These are phyloP conservation scores for Coniophora puteana DNA, from an alignment of 1,284 basidiomycete species.

Conservation along the genomic window DNA sequence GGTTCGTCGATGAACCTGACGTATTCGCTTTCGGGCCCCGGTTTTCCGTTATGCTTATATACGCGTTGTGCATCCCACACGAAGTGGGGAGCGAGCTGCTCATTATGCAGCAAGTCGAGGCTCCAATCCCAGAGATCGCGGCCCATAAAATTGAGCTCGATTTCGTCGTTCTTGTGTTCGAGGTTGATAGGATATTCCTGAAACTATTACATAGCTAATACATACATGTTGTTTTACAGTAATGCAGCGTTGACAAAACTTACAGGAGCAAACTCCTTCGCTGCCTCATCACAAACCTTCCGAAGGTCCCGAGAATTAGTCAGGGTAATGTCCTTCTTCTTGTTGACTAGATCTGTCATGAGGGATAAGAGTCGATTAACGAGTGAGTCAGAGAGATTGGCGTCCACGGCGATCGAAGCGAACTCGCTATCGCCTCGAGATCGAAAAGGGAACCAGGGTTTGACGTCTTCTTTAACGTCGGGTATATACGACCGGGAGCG, in stretches of 20 bases:
- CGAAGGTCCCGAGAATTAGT: neutral
- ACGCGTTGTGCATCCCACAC: constrained; percentile 23
- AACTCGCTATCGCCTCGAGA: constrained; percentile 1
- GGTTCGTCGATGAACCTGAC: constrained; percentile 22
- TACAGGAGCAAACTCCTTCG: too few species aligned
- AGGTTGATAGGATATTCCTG: constrained; percentile 2
- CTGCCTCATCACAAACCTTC: constrained; percentile 1
- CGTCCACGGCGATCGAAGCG: neutral
- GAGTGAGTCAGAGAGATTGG: constrained; percentile 1
- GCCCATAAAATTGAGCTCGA: constrained; percentile 10
- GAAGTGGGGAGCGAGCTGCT: constrained; percentile 15
- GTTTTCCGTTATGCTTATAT: constrained; percentile 19
- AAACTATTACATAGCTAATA: too few species aligned
- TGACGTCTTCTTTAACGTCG: neutral
- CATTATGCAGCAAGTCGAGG: constrained; percentile 17
- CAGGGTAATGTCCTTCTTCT: neutral
- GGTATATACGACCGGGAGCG: neutral
- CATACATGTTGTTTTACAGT: too few species aligned
- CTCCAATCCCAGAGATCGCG: constrained; percentile 22
- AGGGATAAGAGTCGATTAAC: neutral
- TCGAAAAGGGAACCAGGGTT: neutral
- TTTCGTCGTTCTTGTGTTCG: constrained; percentile 28
- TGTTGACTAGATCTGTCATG: constrained; percentile 8
- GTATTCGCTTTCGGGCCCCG: too few species aligned
- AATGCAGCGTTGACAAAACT: too few species aligned